Conservation (phyloP, 1,284 basidiomycete genomes). For the Leccinum solheimii region DNA sequence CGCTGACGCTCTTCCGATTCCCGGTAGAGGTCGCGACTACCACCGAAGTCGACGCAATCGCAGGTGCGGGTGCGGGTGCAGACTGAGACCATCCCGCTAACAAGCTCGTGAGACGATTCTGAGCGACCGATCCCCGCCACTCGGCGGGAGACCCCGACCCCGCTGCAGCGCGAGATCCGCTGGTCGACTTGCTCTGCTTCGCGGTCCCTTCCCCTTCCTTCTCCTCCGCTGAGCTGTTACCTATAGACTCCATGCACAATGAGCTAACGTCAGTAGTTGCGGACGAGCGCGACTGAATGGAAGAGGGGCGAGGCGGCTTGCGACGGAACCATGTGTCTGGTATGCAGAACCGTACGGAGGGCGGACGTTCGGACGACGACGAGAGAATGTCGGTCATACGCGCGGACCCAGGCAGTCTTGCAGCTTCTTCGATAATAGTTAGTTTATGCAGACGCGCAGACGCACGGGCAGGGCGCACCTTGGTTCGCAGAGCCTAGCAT, state of each 20-base stretch:
- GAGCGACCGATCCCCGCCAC: constrained; percentile 51
- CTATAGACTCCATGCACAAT: constrained; percentile 29
- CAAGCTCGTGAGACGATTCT: constrained; percentile 62
- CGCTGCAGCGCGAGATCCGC: constrained; percentile 6
- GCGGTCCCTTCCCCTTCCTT: constrained; percentile 61
- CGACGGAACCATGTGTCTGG: constrained; percentile 81
- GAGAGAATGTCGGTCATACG: constrained; percentile 38
- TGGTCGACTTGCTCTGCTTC: constrained; percentile 42
- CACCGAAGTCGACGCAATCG: constrained; percentile 30
- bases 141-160: constrained; percentile 39
- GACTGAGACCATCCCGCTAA: constrained; percentile 61
- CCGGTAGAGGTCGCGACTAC: constrained; percentile 28
- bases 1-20: constrained; percentile 64
- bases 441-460: not conserved
- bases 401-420: constrained; percentile 13
- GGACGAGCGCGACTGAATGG: constrained; percentile 48
- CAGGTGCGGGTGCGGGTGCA: constrained; percentile 33
- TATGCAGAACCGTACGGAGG: constrained; percentile 60
- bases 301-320: constrained; percentile 50
- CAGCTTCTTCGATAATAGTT: constrained; percentile 9
- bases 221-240: constrained; percentile 51
- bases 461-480: constrained; percentile 11
- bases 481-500: constrained; percentile 14
- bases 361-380: constrained; percentile 24
- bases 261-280: constrained; percentile 40